Evolutionary conservation across 129 eudicot species (phyloP), one percentile per base, ranked within the genome.

Genomic region (Glebionis coronaria): DNA sequence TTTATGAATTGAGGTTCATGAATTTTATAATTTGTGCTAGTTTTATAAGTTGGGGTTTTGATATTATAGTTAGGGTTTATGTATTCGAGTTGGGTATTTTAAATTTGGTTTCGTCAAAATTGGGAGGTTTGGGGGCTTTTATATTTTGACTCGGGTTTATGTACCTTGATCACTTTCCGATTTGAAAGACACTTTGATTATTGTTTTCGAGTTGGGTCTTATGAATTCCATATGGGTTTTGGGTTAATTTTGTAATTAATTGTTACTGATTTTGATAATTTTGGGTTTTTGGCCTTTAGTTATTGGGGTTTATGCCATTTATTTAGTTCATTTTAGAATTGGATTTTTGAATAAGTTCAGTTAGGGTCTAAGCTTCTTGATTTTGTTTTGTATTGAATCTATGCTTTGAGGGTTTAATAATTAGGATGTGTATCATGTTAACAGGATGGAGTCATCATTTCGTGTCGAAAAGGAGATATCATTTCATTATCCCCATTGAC

Each of bases 391-490:
- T n/a, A 21, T 3, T 68, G 19, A 28, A 51, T 51, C 51, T 12
- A 19, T 53, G 20, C 18, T 10, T 69, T 62, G 56, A 18, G 52
- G 18, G 18, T 62, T 69, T 68, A 5, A 42, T 14, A 71, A 54
- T 63, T 61, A 25, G 63, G 42, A 18, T 45, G 23, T 15, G 8
- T 58, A 4, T 35, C 38, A 29, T 71, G 20, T 63, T 44, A 27
- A 29, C 73, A 92, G 98, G 98, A 21, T 92, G 96, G 96, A 88
- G 96, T 78, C 89, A 92, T 56, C 91, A 92, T 71, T 92, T 85
- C 11, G 83, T 92, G 68, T 80, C 96, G 0, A 92, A 73, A 38
- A 82, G 96, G 73, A 92, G 77, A 68, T 92, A 92, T 73, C 98
- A 88, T 75, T 57, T 92, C 75, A 92, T 92, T 53, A 88, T 92